phyloP scores from a whole-genome alignment of 2,329 filamentous ascomycete species.

The Pseudocercospora fuligena region DNA sequence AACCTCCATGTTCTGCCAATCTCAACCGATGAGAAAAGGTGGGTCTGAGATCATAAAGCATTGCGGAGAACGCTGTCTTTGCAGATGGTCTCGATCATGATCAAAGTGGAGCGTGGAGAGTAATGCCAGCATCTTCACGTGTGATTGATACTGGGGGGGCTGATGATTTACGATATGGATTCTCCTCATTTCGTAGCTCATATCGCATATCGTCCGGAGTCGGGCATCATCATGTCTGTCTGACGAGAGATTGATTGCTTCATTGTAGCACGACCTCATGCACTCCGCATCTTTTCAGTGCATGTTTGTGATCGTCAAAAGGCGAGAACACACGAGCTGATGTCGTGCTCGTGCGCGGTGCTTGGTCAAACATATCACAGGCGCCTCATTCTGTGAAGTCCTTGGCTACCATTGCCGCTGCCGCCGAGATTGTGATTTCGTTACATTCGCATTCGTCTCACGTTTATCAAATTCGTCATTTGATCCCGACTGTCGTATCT shows the following conservation, averaged over 20 bases:
- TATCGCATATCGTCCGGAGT: not conserved
- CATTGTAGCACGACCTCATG: constrained; percentile 22
- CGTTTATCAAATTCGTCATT: not conserved
- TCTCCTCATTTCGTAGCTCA: constrained; percentile 9
- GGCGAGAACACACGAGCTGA: constrained; percentile 15
- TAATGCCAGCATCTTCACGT: not conserved
- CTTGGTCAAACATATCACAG: constrained; percentile 22
- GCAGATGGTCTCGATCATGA: constrained; percentile 1
- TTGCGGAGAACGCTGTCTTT: constrained; percentile 9
- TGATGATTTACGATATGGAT: constrained; percentile 8
- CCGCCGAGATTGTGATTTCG: constrained; percentile 9
- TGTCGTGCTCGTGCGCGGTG: constrained; percentile 22
- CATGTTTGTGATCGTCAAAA: constrained; percentile 12
- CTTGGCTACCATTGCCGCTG: constrained; percentile 11
- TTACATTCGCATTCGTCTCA: constrained; percentile 2
- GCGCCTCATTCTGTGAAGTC: constrained; percentile 10
- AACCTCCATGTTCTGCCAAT: not conserved
- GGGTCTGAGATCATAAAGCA: not conserved
- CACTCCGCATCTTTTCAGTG: constrained; percentile 23
- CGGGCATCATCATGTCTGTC: constrained; percentile 7
- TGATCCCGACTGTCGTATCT: not conserved
- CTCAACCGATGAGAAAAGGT: constrained; percentile 3
- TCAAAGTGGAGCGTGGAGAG: not conserved
- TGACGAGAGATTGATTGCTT: constrained; percentile 11
- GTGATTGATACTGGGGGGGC: not conserved